Evolutionary conservation across 768 basidiomycete species (phyloP).

Genomic region (Psilocybe tampanensis): DNA sequence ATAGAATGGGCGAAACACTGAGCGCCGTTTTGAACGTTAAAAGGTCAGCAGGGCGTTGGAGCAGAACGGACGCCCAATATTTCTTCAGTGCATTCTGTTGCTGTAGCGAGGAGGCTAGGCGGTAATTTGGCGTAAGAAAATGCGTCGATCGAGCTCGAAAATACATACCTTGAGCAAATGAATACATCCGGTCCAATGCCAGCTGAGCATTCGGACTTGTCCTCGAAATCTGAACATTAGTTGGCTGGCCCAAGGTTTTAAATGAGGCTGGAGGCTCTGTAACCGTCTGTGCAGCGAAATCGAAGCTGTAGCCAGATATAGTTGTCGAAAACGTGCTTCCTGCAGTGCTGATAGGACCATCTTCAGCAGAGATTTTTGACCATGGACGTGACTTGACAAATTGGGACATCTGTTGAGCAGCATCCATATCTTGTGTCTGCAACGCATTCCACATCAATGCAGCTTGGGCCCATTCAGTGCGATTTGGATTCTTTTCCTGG

Average conservation of each 20-base stretch:
- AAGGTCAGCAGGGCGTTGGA: slow-evolving; percentile 45
- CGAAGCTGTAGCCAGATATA: slow-evolving; percentile 54
- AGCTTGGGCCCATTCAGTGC: slow-evolving; percentile 59
- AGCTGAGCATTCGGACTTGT: slow-evolving; percentile 39
- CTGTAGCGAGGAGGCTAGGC: slow-evolving; percentile 59
- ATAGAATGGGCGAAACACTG: slow-evolving; percentile 46
- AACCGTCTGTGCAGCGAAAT: slow-evolving; percentile 61
- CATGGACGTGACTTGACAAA: slow-evolving; percentile 55
- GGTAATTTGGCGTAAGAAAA: slow-evolving; percentile 5
- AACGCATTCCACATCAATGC: slow-evolving; percentile 64
- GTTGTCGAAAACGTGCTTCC: slow-evolving; percentile 39
- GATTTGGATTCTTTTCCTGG: slow-evolving; percentile 41
- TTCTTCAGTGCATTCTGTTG: slow-evolving; percentile 45
- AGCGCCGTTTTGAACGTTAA: slow-evolving; percentile 48
- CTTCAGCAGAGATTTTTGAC: slow-evolving; percentile 36
- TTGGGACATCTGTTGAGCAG: slow-evolving; percentile 40
- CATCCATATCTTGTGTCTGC: slow-evolving; percentile 46
- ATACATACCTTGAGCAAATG: slow-evolving; percentile 56
- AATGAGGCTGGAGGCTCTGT: slow-evolving; percentile 47
- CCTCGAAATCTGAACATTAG: slow-evolving; percentile 43
- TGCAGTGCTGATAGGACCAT: slow-evolving; percentile 42
- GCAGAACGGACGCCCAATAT: slow-evolving; percentile 59
- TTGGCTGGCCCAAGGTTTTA: slow-evolving; percentile 45
- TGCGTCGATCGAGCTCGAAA: neutral
- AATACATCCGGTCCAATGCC: slow-evolving; percentile 61